Base-by-base conservation (phyloP, 208 protist species). In the Wallacemonas sp. region DNA sequence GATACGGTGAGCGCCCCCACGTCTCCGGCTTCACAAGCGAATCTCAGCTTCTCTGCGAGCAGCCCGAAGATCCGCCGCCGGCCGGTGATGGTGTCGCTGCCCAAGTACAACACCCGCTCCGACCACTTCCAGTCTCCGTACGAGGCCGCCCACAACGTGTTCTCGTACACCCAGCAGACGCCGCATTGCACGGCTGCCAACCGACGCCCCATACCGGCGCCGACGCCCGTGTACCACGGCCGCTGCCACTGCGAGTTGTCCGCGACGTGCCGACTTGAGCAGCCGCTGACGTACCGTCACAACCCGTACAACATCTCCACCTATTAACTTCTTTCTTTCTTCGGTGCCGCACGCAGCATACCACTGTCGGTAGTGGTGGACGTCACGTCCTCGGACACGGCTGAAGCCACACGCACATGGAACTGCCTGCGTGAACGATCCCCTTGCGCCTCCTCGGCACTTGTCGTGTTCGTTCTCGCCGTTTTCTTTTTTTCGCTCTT, bases 241-340 rank as follows among this genome's bases (percentile, higher is more conserved):
- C 33, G 71, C 55, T 89, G 81, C 68, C 41, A 48, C 52, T 81
- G 74, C 59, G 65, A 64, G 61, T 78, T 92, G 50, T 84, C 78
- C 1, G 68, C 86, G 8, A 79, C 70, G 44, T 94, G 85, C 75
- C 81, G 68, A 32, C 61, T 59, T 34, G 88, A 84, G 61, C 71
- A 76, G 50, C 80, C 82, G 0, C 53, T 80, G 15, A 80, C 79
- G 66, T 94, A 94, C 75, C 79, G 85, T 42, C 89, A 94, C 75
- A 94, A 94, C 74, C 89, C 89, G 0, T 94, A 94, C 62, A 68
- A 64, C 21, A 70, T 87, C 58, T 68, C 50, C 13, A 64, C 39
- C 10, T 68, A 58, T 22, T 68, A 52, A 57, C 8, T 58, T 46
- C 63, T 68, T 63, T 67, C 32, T 68, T 59, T 68, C 62, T 52